phyloP scores from a whole-genome alignment of 2,329 filamentous ascomycete species.

The Cercospora janseana region DNA sequence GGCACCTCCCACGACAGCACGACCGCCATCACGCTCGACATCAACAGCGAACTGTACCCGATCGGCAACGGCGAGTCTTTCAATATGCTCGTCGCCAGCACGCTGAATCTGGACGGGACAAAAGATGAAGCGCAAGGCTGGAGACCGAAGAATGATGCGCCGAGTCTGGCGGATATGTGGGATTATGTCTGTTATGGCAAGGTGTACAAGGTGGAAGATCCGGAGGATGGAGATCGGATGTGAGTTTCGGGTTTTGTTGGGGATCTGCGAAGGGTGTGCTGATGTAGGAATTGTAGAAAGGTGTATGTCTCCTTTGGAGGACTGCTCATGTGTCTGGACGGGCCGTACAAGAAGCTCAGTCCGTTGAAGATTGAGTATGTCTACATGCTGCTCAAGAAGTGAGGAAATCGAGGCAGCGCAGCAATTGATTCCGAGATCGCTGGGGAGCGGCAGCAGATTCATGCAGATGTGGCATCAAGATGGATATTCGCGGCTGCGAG shows the following conservation, averaged over 20 bases:
- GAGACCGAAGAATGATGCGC: constrained; percentile 66
- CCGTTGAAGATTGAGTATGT: constrained; percentile 88
- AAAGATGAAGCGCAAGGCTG: constrained; percentile 59
- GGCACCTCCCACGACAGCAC: constrained; percentile 72
- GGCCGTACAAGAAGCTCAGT: constrained; percentile 93
- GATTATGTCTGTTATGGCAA: constrained; percentile 88
- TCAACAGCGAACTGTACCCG: constrained; percentile 91
- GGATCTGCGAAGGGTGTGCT: too few species aligned
- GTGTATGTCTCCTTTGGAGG: constrained; percentile 94
- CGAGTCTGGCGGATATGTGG: constrained; percentile 70
- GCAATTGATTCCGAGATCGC: too few species aligned
- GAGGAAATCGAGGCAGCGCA: too few species aligned
- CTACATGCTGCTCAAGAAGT: constrained; percentile 94
- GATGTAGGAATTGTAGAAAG: constrained; percentile 61
- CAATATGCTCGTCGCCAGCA: constrained; percentile 78
- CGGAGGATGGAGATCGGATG: constrained; percentile 77
- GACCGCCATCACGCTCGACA: constrained; percentile 79
- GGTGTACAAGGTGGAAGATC: constrained; percentile 82
- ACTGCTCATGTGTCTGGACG: constrained; percentile 83
- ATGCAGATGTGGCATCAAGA: too few species aligned
- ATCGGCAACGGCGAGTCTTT: constrained; percentile 71
- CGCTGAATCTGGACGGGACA: constrained; percentile 79
- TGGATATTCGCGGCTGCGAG: too few species aligned
- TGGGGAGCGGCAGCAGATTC: too few species aligned
- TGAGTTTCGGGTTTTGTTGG: too few species aligned